phyloP scores from a whole-genome alignment of 441 rosid species.

The Populus tomentosa region DNA sequence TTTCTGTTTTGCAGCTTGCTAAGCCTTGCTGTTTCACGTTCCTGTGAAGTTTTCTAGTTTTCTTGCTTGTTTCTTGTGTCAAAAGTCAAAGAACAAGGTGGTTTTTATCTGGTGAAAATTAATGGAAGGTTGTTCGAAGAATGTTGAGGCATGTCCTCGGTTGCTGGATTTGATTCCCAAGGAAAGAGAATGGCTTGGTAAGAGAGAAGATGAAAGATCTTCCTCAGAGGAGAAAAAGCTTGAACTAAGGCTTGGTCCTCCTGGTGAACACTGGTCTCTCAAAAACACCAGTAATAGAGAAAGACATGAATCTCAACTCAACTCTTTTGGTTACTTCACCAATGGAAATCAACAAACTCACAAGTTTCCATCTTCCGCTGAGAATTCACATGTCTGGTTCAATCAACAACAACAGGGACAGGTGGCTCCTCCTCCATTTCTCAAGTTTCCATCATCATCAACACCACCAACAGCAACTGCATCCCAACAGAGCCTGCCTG shows the following conservation, averaged over 20 bases:
- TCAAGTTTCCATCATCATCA: slow-evolving; percentile 30
- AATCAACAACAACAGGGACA: slow-evolving; percentile 24
- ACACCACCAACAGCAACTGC: slow-evolving; percentile 15
- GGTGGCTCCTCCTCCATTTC: slow-evolving; percentile 27
- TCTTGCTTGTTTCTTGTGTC: slow-evolving; percentile 7
- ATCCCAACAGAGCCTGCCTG: slow-evolving; percentile 30
- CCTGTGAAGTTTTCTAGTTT: slow-evolving; percentile 8
- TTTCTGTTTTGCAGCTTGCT: not conserved
- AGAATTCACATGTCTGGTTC: slow-evolving; percentile 26
- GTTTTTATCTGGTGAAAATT: slow-evolving; percentile 5
- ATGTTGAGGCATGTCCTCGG: slow-evolving; percentile 37
- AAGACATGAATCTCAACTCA: slow-evolving; percentile 36
- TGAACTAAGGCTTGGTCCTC: slow-evolving; percentile 91
- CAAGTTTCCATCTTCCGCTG: slow-evolving; percentile 17
- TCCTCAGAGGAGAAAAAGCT: slow-evolving; percentile 65
- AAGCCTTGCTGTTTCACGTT: not conserved
- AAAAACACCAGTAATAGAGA: slow-evolving; percentile 18
- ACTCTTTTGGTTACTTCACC: slow-evolving; percentile 38
- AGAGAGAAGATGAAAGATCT: slow-evolving; percentile 21
- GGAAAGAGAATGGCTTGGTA: slow-evolving; percentile 34
- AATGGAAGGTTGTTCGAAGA: slow-evolving; percentile 49
- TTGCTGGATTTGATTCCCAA: slow-evolving; percentile 47
- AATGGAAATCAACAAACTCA: slow-evolving; percentile 22
- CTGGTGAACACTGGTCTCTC: slow-evolving; percentile 56
- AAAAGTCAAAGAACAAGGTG: slow-evolving; percentile 5